Evolutionary conservation across 495 filamentous ascomycete genomes (phyloP).

Genomic region (Neurospora pannonica): DNA sequence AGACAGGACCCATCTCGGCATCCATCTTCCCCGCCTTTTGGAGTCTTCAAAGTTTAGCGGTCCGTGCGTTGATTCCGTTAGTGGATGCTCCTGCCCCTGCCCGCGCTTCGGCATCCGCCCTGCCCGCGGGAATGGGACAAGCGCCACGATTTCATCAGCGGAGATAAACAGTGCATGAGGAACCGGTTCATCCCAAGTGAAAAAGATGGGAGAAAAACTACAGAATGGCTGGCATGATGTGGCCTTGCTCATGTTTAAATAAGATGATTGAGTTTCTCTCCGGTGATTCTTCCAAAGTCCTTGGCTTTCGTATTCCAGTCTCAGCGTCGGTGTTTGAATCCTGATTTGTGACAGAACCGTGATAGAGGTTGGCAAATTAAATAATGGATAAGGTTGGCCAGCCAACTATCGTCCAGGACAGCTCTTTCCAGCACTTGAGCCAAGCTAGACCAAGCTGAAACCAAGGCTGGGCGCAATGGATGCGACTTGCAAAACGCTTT

Average conservation of each 20-base stretch:
- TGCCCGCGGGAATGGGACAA: background rate
- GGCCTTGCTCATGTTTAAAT: background rate
- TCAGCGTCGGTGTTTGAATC: background rate
- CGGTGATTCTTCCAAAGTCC: background rate
- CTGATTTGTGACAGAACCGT: background rate
- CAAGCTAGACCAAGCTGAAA: background rate
- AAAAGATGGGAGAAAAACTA: background rate
- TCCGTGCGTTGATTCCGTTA: background rate
- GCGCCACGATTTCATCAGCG: background rate
- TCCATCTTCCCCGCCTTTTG: background rate
- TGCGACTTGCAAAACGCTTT: background rate
- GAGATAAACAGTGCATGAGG: background rate
- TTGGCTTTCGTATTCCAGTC: background rate
- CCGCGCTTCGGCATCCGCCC: background rate
- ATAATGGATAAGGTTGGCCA: constrained; percentile 25
- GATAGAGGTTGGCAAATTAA: background rate
- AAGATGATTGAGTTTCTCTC: no score
- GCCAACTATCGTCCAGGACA: constrained; percentile 22
- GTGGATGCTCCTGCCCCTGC: background rate
- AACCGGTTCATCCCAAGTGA: background rate
- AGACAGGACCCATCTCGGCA: background rate
- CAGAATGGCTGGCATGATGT: background rate
- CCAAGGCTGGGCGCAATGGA: background rate
- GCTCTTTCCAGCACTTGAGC: background rate
- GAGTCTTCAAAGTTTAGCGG: background rate